Evolutionary conservation across 768 basidiomycete species (phyloP).

Genomic region (Dioszegia crocea): DNA sequence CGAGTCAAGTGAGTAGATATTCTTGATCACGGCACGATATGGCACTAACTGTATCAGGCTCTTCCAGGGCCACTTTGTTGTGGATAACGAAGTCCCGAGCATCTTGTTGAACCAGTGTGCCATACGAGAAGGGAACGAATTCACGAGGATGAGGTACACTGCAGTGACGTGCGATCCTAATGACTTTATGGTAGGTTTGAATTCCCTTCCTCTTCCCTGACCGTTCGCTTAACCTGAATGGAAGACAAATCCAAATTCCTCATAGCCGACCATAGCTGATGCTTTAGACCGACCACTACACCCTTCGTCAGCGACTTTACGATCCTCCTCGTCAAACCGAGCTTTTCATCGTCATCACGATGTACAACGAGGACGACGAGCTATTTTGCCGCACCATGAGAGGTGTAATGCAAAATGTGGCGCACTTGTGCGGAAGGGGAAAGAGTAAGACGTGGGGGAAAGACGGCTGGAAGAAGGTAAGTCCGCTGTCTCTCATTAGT

Average conservation of each 20-base stretch:
- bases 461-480: conserved; percentile 90
- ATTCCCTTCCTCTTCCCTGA: background rate
- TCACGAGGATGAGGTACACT: conserved; percentile 94
- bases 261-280: no score
- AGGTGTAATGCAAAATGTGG: conserved; percentile 90
- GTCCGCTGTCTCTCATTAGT: no score
- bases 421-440: conserved; percentile 78
- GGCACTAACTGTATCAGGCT: conserved; percentile 55
- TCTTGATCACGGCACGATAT: conserved; percentile 53
- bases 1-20: conserved; percentile 63
- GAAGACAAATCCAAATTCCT: no score
- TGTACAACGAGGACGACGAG: conserved; percentile 65
- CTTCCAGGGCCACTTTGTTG: conserved; percentile 84
- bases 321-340: conserved; percentile 79
- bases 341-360: conserved; percentile 63
- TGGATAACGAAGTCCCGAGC: conserved; percentile 77
- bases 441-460: conserved; percentile 92
- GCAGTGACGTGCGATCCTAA: conserved; percentile 93
- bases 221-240: no score
- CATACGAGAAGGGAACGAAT: conserved; percentile 70
- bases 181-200: conserved; percentile 63
- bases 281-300: conserved; percentile 62
- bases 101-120: conserved; percentile 78
- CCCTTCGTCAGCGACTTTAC: conserved; percentile 74
- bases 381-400: conserved; percentile 87